Base-by-base conservation (phyloP, 495 filamentous ascomycete genomes). In the Talaromyces nanjingensis region DNA sequence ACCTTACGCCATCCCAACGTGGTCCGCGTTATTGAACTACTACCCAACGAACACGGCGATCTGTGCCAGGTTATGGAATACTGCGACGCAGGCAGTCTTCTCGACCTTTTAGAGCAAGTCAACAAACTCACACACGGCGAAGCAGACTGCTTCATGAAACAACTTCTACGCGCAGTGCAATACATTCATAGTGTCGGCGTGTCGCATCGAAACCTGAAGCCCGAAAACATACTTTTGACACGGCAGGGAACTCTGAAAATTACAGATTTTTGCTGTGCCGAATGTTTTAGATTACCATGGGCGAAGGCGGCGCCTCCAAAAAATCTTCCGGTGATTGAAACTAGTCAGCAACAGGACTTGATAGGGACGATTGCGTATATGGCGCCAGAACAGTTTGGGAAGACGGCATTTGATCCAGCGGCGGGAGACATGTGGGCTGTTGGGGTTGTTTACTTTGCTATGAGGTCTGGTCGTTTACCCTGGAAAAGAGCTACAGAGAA, bases 181-280 rank as follows among this genome's bases (percentile, higher is more conserved):
- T 84, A 84, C 64, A 67, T 87, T 7, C 84, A 87, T 63, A 68
- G 70, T 4, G 65, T 72, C 1, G 66, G 69, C 2, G 78, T 87
- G 47, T 80, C 78, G n/a, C 85, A 87, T 67, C 69, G 84, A 33
- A 84, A 87, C 64, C 68, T 87, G 16, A 86, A 86, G 68, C 84
- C 83, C 3, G 85, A 87, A 42, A 86, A 86, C 54, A 73, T 88
- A 2, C 74, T 87, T 9, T 75, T 85, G 66, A 80, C 81, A 9
- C 6, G 25, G 11, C 47, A 55, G 18, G 47, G 64, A 3, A 60
- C 63, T 9, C 47, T 58, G 55, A 59, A 65, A 61, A 27, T 68
- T n/a, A 45, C 59, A 22, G 59, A 60, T n/a, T 60, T 60, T 34
- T 12, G 59, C 24, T 60, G 20, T 29, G 59, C 59, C 7, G 59